Conservation (phyloP, 768 basidiomycete species). For the Hygrocybe punicea region DNA sequence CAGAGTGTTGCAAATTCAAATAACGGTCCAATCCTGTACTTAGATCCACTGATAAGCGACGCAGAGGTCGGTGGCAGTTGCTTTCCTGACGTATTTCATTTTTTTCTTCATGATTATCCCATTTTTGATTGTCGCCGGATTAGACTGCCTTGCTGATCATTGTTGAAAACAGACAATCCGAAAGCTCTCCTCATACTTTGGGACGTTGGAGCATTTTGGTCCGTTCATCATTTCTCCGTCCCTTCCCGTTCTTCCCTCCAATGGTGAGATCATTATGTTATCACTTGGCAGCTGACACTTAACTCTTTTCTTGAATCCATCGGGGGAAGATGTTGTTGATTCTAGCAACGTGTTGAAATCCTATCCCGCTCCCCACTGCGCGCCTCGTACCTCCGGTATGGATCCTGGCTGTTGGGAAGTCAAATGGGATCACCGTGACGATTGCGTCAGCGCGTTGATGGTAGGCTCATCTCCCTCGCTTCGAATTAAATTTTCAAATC, state of each 20-base stretch:
- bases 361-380: constrained; percentile 55
- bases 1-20: constrained; percentile 10
- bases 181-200: constrained; percentile 57
- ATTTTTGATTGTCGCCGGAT: not conserved
- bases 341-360: not conserved
- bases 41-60: constrained; percentile 59
- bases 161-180: constrained; percentile 44
- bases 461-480: constrained; percentile 30
- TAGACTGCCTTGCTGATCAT: not conserved
- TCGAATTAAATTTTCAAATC: not conserved
- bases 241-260: not conserved
- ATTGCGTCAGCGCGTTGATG: constrained; percentile 69
- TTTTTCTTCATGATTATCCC: not conserved
- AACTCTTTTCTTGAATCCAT: not conserved
- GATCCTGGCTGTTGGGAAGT: constrained; percentile 65
- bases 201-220: constrained; percentile 56
- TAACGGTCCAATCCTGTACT: constrained; percentile 38
- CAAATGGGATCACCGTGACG: constrained; percentile 75
- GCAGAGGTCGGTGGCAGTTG: constrained; percentile 44
- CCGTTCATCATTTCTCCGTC: constrained; percentile 15
- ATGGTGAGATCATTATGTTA: not conserved
- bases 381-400: constrained; percentile 54
- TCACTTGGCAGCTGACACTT: not conserved
- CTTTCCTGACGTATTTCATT: not conserved
- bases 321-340: not conserved